These are phyloP conservation scores for Aspergillus bertholletiae DNA, from an alignment of 495 filamentous ascomycete genomes.

Conservation along the genomic window DNA sequence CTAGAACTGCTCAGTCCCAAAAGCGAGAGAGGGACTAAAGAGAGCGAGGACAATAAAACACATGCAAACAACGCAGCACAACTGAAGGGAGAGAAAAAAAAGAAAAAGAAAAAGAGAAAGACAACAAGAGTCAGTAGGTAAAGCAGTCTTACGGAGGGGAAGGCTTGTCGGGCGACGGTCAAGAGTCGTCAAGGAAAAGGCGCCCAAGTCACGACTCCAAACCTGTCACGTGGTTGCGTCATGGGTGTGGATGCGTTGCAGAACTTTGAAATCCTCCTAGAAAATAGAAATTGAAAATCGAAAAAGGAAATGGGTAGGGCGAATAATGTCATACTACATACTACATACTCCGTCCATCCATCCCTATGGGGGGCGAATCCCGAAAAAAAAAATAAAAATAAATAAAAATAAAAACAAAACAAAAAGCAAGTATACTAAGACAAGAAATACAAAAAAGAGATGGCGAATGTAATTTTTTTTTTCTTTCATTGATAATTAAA, in stretches of 20 bases:
- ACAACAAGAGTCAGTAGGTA: slow-evolving; percentile 1
- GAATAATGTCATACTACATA: not conserved
- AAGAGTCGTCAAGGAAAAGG: slow-evolving; percentile 10
- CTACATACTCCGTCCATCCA: too few relatives aligned
- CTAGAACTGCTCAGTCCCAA: slow-evolving; percentile 11
- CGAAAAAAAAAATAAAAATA: not conserved
- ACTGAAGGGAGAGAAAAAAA: slow-evolving; percentile 3
- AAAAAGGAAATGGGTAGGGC: not conserved
- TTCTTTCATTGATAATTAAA: not conserved
- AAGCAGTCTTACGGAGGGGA: slow-evolving; percentile 11
- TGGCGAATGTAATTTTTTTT: not conserved
- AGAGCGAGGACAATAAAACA: slow-evolving; percentile 2
- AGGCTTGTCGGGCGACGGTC: slow-evolving; percentile 16
- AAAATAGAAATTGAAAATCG: not conserved
- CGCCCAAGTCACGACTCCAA: slow-evolving; percentile 18
- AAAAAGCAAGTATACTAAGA: too few relatives aligned
- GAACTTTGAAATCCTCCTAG: slow-evolving; percentile 1
- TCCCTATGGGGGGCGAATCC: not conserved
- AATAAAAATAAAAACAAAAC: too few relatives aligned
- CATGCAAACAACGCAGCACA: not conserved
- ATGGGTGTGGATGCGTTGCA: slow-evolving; percentile 32
- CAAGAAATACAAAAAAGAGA: too few relatives aligned
- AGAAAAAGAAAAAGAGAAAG: slow-evolving; percentile 5
- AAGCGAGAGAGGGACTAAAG: slow-evolving; percentile 4
- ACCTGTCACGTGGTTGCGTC: slow-evolving; percentile 44